These are phyloP conservation scores for Fraxinus cuspidata DNA, from an alignment of 257 asterid genomes.

Conservation along the genomic window DNA sequence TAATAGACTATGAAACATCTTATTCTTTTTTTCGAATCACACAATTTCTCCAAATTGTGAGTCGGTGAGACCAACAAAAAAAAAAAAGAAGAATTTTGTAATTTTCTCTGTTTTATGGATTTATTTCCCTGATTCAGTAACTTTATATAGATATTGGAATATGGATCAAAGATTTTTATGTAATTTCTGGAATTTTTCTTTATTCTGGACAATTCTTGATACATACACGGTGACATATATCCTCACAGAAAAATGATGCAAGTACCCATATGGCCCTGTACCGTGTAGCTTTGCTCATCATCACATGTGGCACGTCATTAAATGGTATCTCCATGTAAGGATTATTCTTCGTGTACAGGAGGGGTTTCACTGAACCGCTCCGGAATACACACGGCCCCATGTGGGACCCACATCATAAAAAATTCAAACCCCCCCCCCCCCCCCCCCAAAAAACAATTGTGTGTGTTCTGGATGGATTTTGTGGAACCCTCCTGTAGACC, in stretches of 20 bases:
- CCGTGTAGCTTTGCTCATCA: background rate
- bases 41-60: background rate
- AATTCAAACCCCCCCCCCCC: too few species aligned
- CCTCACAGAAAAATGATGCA: too few species aligned
- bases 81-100: background rate
- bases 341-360: too few species aligned
- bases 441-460: too few species aligned
- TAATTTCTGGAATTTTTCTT: conserved; percentile 10
- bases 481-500: too few species aligned
- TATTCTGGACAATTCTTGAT: background rate
- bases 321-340: background rate
- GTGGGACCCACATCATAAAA: too few species aligned
- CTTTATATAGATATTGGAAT: background rate
- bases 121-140: background rate
- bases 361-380: too few species aligned
- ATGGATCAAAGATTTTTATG: conserved; percentile 16
- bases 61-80: background rate
- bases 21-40: background rate
- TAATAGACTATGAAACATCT: background rate
- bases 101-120: background rate
- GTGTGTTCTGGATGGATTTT: too few species aligned
- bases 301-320: background rate
- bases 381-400: too few species aligned
- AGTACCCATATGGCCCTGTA: too few species aligned
- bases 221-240: background rate